phyloP scores from a whole-genome alignment of 768 basidiomycete genomes.

The Exsudoporus frostii region DNA sequence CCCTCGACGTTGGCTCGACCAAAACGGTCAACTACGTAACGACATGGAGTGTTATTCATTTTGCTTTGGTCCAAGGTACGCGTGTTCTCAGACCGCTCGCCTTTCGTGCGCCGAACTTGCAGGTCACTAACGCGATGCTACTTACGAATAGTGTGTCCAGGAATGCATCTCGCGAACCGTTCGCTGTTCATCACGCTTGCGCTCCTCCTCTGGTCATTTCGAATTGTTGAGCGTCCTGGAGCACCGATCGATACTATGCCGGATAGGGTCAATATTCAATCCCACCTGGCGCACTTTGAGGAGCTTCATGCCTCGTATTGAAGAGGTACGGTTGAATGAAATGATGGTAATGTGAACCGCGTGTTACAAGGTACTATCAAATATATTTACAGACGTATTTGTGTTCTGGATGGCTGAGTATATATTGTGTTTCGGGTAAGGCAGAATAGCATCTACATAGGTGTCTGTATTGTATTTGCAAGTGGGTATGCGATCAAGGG shows the following conservation, averaged over 20 bases:
- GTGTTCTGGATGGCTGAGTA: no score
- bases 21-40: slow-evolving; percentile 42
- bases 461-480: no score
- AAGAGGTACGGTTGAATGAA: slow-evolving; percentile 11
- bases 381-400: no score
- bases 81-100: neutral
- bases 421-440: neutral
- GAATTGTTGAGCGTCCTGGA: slow-evolving; percentile 42
- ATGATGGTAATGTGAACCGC: slow-evolving; percentile 4
- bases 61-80: slow-evolving; percentile 48
- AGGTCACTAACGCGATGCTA: no score
- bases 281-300: slow-evolving; percentile 54
- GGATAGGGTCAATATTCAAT: slow-evolving; percentile 54
- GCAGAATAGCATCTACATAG: no score
- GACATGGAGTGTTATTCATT: slow-evolving; percentile 49
- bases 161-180: slow-evolving; percentile 47
- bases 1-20: slow-evolving; percentile 52
- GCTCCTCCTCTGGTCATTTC: slow-evolving; percentile 60
- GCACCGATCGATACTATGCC: slow-evolving; percentile 52
- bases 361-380: neutral
- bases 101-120: neutral
- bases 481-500: no score
- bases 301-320: slow-evolving; percentile 46
- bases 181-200: slow-evolving; percentile 63
- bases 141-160: slow-evolving; percentile 53